These are phyloP conservation scores for Ambrosiella cleistominuta DNA, from an alignment of 2,329 filamentous ascomycete species.

Conservation along the genomic window DNA sequence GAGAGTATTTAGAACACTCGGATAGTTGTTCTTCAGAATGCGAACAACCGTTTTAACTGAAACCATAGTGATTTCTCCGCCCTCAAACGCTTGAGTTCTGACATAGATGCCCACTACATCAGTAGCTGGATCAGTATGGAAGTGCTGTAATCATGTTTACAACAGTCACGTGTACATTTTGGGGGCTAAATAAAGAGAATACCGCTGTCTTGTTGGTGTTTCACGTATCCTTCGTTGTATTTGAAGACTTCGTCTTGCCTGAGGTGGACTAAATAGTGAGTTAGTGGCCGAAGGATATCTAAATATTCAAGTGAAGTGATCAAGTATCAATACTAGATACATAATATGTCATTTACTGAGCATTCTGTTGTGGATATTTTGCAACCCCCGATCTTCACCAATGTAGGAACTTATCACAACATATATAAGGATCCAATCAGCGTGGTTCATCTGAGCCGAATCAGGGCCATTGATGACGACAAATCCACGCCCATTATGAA, in stretches of 20 bases:
- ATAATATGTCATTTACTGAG: conserved; percentile 15
- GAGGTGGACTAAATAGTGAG: conserved; percentile 22
- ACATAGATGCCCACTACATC: conserved; percentile 32
- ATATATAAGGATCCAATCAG: conserved; percentile 39
- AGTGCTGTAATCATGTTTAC: not conserved
- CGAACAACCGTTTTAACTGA: conserved; percentile 28
- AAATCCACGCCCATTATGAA: conserved; percentile 31
- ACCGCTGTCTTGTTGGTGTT: conserved; percentile 29
- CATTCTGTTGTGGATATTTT: conserved; percentile 31
- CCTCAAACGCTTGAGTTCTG: conserved; percentile 25
- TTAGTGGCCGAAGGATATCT: not conserved
- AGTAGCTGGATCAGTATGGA: conserved; percentile 32
- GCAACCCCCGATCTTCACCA: conserved; percentile 33
- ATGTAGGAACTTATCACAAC: conserved; percentile 39
- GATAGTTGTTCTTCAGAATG: conserved; percentile 23
- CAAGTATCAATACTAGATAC: not conserved
- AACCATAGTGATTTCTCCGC: conserved; percentile 28
- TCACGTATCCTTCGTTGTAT: conserved; percentile 26
- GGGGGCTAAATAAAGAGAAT: conserved; percentile 14
- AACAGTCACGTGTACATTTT: not conserved
- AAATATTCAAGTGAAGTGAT: too few relatives aligned
- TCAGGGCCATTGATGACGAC: conserved; percentile 37
- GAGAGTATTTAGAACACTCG: conserved; percentile 23
- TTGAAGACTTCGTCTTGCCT: conserved; percentile 27
- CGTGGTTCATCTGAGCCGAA: conserved; percentile 27